phyloP scores from a whole-genome alignment of 108 stramenopile genomes.

The Licmophora abbreviata region DNA sequence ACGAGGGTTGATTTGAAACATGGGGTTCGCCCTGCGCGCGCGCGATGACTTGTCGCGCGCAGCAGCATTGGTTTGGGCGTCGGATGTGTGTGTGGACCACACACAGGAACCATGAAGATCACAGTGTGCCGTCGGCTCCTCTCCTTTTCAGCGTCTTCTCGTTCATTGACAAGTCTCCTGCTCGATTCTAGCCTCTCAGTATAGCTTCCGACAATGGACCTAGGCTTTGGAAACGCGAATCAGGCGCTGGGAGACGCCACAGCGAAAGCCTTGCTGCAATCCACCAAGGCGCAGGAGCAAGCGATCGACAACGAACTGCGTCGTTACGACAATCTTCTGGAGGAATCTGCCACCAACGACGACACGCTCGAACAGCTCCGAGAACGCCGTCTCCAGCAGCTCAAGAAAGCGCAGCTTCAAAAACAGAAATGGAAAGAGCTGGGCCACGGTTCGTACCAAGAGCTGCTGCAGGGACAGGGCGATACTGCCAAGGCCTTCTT shows the following conservation, averaged over 20 bases:
- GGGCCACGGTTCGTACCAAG: conserved; percentile 88
- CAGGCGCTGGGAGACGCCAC: conserved; percentile 60
- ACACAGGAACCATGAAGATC: too few relatives aligned
- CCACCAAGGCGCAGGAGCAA: conserved; percentile 55
- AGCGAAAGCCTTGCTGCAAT: conserved; percentile 41
- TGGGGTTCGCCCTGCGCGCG: too few relatives aligned
- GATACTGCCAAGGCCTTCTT: conserved; percentile 87
- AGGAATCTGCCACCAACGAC: conserved; percentile 74
- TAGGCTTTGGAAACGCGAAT: conserved; percentile 74
- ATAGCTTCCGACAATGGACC: conserved; percentile 54
- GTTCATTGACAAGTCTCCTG: too few relatives aligned
- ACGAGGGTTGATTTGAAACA: too few relatives aligned
- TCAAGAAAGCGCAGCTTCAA: conserved; percentile 67
- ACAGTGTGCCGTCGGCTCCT: too few relatives aligned
- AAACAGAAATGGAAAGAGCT: conserved; percentile 48
- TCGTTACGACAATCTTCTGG: conserved; percentile 72
- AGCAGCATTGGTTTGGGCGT: too few relatives aligned
- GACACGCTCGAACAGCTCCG: conserved; percentile 87
- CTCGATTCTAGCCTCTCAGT: too few relatives aligned
- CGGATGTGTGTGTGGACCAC: too few relatives aligned
- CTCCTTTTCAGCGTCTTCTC: too few relatives aligned
- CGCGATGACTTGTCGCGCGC: too few relatives aligned
- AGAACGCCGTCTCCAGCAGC: conserved; percentile 57
- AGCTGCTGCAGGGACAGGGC: conserved; percentile 55
- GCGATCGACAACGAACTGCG: conserved; percentile 50